Evolutionary conservation across 768 basidiomycete species (phyloP).

Genomic region (Hygrophorus pudorinus): DNA sequence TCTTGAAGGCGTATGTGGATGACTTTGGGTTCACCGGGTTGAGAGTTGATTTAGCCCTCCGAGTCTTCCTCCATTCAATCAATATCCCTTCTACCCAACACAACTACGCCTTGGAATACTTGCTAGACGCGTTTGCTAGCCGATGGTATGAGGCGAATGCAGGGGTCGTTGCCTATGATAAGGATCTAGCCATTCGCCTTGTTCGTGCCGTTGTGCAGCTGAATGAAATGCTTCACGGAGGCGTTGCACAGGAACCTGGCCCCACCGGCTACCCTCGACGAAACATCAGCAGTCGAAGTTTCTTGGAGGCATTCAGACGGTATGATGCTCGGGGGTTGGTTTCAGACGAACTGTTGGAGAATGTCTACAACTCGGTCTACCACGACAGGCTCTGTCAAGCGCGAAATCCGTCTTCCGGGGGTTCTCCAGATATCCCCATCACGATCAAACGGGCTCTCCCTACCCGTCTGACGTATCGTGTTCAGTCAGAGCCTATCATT

Average conservation of each 20-base stretch:
- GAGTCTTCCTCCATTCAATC: slow-evolving; percentile 80
- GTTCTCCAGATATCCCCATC: slow-evolving; percentile 43
- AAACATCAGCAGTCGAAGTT: slow-evolving; percentile 65
- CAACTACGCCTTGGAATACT: slow-evolving; percentile 46
- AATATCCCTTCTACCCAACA: slow-evolving; percentile 36
- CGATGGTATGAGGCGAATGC: slow-evolving; percentile 90
- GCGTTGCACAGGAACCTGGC: slow-evolving; percentile 54
- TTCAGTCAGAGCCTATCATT: slow-evolving; percentile 81
- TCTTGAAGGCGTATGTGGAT: slow-evolving; percentile 79
- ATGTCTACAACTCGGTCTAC: slow-evolving; percentile 71
- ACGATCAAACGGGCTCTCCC: slow-evolving; percentile 70
- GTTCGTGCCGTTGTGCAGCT: slow-evolving; percentile 79
- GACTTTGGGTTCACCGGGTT: slow-evolving; percentile 79
- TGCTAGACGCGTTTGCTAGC: slow-evolving; percentile 77
- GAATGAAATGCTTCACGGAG: slow-evolving; percentile 78
- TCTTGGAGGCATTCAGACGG: slow-evolving; percentile 72
- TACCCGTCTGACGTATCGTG: slow-evolving; percentile 72
- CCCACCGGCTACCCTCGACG: slow-evolving; percentile 42
- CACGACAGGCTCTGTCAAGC: slow-evolving; percentile 68
- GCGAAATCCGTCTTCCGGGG: slow-evolving; percentile 31
- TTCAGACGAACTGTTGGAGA: slow-evolving; percentile 64
- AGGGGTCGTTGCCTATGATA: slow-evolving; percentile 67
- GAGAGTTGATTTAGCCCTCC: slow-evolving; percentile 80
- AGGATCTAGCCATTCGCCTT: slow-evolving; percentile 67
- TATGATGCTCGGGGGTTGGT: slow-evolving; percentile 65